Evolutionary conservation across 306 rosid species (phyloP), one percentile per base, ranked within the genome.

Genomic region (Inga oerstediana): DNA sequence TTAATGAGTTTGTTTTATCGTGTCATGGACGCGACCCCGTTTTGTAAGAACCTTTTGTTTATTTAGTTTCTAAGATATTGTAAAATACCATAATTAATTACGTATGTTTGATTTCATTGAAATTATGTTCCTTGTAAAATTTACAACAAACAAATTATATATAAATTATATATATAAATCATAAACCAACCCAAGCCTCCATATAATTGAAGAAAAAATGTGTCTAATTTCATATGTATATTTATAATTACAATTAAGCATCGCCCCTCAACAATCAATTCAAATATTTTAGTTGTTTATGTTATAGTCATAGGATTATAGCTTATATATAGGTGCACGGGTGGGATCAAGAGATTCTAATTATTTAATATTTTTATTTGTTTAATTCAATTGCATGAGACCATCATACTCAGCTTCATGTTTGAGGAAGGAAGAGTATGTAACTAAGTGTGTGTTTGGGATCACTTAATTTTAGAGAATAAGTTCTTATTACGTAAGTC

Each of bases 191-290:
- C 32, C 5, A n/a, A 58, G 32, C 5, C 32, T 20, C 32, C 65
- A 58, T 20, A 8, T 58, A 58, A 20, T 58, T n/a, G 22, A 20
- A 8, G 5, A 22, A 58, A 58, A 58, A 59, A 19, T 59, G 34
- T 59, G 14, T 59, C 4, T 59, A n/a, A 59, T 59, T 59, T n/a
- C 10, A n/a, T n/a, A 3, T 59, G 0, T 9, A 59, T 59, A 24
- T 1, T 59, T 59, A 59, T 20, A 59, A 32, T 41, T 43, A 15
- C 52, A 62, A 70, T 5, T 20, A 6, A 34, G 20, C 62, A 56
- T 61, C 59, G 35, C 67, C 75, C 20, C 48, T 8, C 72, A 27
- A 56, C 48, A 62, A 81, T 62, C 27, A 65, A 83, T 71, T 64
- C 3, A 30, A 64, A 13, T 30, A 64, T 30, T 30, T 64, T 64